Evolutionary conservation across 331 rosid species (phyloP).

Genomic region (Telfairia occidentalis): DNA sequence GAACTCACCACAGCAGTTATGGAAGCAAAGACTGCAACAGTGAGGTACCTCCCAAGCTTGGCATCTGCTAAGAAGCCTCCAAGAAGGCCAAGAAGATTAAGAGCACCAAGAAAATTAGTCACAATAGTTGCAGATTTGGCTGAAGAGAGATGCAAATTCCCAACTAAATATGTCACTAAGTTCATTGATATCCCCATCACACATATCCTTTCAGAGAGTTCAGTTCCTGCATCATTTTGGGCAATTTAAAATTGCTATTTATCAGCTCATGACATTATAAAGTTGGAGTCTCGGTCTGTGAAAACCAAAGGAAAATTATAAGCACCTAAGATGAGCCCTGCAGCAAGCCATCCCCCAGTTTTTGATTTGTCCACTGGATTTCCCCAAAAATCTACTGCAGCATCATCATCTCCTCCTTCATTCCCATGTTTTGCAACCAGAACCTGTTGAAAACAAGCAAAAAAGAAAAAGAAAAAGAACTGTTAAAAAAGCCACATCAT

Average conservation of each 20-base stretch:
- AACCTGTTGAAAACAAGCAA: conserved; percentile 35
- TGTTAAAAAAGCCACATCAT: not conserved
- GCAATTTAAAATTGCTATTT: not conserved
- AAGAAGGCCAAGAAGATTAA: conserved; percentile 82
- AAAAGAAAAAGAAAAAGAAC: not conserved
- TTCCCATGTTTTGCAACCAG: conserved; percentile 33
- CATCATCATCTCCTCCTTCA: conserved; percentile 29
- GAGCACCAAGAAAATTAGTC: conserved; percentile 84
- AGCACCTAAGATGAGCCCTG: conserved; percentile 84
- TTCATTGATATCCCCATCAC: conserved; percentile 89
- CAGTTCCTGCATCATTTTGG: conserved; percentile 45
- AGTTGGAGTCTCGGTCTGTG: not conserved
- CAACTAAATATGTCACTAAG: conserved; percentile 79
- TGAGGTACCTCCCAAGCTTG: conserved; percentile 62
- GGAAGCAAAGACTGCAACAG: conserved; percentile 49
- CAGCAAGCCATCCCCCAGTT: conserved; percentile 86
- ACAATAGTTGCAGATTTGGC: conserved; percentile 77
- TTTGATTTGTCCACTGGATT: conserved; percentile 49
- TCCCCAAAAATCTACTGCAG: conserved; percentile 57
- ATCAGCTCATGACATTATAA: not conserved
- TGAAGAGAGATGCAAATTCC: conserved; percentile 49
- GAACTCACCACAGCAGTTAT: conserved; percentile 52
- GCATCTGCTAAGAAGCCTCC: conserved; percentile 96
- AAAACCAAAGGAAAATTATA: not conserved
- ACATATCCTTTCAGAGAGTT: conserved; percentile 82